A percentile compares a stretch with the other conserved stretches of the same genome.
Conservation (phyloP, 345 rosid genomes). For the Populus tremula region DNA sequence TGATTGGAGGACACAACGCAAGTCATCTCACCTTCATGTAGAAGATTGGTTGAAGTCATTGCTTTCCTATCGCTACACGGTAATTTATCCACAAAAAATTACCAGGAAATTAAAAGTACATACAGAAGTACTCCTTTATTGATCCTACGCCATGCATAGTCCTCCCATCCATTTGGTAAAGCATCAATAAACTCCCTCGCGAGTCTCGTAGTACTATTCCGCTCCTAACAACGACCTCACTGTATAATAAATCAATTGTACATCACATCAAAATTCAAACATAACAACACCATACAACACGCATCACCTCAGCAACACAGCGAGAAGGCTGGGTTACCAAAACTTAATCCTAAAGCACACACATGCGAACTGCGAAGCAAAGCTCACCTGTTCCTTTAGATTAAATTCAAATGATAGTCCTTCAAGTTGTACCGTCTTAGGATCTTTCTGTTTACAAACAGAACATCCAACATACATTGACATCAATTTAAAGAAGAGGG, state of each 20-base stretch:
- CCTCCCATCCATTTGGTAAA: conserved; percentile 95
- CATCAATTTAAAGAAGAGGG: background rate
- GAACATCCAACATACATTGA: background rate
- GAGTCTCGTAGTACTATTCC: conserved; percentile 85
- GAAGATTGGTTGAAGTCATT: background rate
- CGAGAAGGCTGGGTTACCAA: background rate
- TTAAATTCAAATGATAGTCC: conserved; percentile 73
- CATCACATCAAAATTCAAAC: conserved; percentile 18
- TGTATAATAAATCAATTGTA: conserved; percentile 44
- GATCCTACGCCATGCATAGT: conserved; percentile 92
- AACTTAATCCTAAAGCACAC: no score
- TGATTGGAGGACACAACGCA: background rate
- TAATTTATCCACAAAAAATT: background rate
- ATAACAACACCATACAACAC: background rate
- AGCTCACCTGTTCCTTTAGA: conserved; percentile 67
- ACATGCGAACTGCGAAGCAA: background rate
- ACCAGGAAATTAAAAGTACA: conserved; percentile 26
- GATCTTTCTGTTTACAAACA: conserved; percentile 61
- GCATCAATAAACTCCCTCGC: conserved; percentile 91
- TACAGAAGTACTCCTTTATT: conserved; percentile 87
- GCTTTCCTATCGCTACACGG: background rate
- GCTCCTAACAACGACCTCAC: conserved; percentile 67
- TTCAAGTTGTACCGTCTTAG: conserved; percentile 80
- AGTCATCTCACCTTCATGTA: background rate
- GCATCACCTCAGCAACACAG: background rate